phyloP scores from a whole-genome alignment of 257 asterid species.

The Coffea canephora region DNA sequence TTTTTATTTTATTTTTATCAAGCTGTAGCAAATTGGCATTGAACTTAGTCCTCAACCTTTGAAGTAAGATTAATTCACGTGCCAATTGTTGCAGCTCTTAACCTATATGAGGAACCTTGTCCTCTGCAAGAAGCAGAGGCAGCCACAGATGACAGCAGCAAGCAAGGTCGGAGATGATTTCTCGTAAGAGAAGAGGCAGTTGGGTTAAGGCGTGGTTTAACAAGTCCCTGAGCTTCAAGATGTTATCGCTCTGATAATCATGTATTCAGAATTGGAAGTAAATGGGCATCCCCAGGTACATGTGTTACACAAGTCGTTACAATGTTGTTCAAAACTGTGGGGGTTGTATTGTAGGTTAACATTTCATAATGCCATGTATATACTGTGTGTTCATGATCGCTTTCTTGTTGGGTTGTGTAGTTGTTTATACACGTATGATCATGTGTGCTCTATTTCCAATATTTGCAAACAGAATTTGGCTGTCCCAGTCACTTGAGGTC shows the following conservation, averaged over 20 bases:
- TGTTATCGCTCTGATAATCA: conserved; percentile 24
- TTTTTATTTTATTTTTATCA: too few relatives aligned
- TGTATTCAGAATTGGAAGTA: not conserved
- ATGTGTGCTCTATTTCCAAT: too few relatives aligned
- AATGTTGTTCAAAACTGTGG: too few relatives aligned
- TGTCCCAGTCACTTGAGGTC: not conserved
- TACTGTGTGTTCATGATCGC: too few relatives aligned
- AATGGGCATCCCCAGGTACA: not conserved
- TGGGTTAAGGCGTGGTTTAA: conserved; percentile 57
- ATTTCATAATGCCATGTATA: too few relatives aligned
- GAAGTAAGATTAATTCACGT: not conserved
- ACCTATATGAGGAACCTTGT: conserved; percentile 48
- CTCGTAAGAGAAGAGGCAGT: conserved; percentile 22
- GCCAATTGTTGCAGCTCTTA: conserved; percentile 39
- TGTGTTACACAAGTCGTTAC: not conserved
- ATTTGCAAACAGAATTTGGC: too few relatives aligned
- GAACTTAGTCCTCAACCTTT: too few relatives aligned
- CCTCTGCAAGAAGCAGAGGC: conserved; percentile 44
- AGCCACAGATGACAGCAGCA: conserved; percentile 24
- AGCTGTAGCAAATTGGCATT: too few relatives aligned
- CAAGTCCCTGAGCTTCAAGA: conserved; percentile 42
- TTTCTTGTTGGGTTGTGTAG: too few relatives aligned
- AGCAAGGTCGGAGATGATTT: conserved; percentile 20
- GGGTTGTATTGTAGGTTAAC: too few relatives aligned
- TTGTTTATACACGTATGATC: too few relatives aligned